Base-by-base conservation (phyloP, 176 grass and related monocot genomes). In the Eleusine indica region DNA sequence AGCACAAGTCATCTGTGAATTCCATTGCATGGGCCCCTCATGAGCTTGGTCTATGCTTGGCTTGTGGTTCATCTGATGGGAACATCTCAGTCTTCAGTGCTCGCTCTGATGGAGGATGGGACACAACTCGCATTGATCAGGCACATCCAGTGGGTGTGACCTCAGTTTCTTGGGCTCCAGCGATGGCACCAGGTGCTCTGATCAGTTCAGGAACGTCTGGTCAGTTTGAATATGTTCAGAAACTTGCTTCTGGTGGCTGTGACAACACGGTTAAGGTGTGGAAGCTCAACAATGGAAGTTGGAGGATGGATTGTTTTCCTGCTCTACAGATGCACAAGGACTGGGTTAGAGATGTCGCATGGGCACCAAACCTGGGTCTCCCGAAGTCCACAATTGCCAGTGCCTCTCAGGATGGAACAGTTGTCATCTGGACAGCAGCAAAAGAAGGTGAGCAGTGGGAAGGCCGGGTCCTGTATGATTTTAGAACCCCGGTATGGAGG, bases 191-290 rank as follows among this genome's bases (percentile, higher is more conserved):
- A 0, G 92, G 89, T 53, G 86, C 87, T 68, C 77, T 92, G 39
- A 88, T 94, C 61, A 85, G 83, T 32, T 43, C 88, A 77, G 87
- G 87, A 6, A 12, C 84, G 57, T 91, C 89, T 5, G 86, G 87
- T 15, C 83, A 86, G 58, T 91, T 84, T 79, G 92, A 92, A 28
- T 81, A 89, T 69, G 89, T 92, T 71, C 89, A 92, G 89, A 92
- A 94, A 77, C 89, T 94, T 43, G 81, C 81, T 17, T 94, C 92
- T 53, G 92, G 87, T 74, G 92, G 92, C 49, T 94, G 92, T 16
- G 89, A 94, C 65, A 92, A 91, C 46, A 94, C 92, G 5, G 92
- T 90, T n/a, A 94, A 91, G 85, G 90, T 94, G 51, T 94, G 89
- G 92, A 94, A 92, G 82, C 77, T 94, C 14, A 89, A 84, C 72